Base-by-base conservation (phyloP, 495 filamentous ascomycete species). In the Cryomyces minteri region DNA sequence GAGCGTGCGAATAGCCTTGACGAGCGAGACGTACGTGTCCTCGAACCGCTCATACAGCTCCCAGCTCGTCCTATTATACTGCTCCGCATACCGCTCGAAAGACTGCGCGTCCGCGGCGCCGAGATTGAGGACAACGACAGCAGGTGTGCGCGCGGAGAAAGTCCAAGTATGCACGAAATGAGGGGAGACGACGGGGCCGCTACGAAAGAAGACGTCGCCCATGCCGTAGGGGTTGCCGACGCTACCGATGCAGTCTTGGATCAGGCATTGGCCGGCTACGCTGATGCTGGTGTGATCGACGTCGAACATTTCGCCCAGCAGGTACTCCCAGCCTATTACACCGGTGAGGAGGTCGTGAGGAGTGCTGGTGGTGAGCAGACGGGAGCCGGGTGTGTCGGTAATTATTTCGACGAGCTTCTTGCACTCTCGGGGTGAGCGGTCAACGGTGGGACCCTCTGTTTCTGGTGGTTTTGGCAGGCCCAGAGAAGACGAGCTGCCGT, bases 191-290 rank as follows among this genome's bases (percentile, higher is more conserved):
- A 48, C 47, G 29, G 59, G 62, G 6, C 63, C 62, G 44, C 63
- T 66, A 42, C 61, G 55, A 45, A 65, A 66, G 49, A 66, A 65
- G 5, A 61, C 53, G 50, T 66, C 62, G 6, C 55, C 60, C n/a
- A 66, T 52, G 28, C 57, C 59, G 25, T 42, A 53, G 10, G 61
- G 61, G 30, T 46, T 43, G 31, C 61, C 62, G 32, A 45, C 43
- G 14, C 61, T 61, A 2, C 61, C 59, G 30, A 64, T 58, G 40
- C 62, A 66, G 28, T 60, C 49, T 34, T 55, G 51, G 31, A 47
- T 55, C 10, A 66, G 46, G 44, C 63, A 65, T 61, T 63, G 63
- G 0, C 62, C 62, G 47, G 61, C 59, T 25, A 59, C 53, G 10
- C 57, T 55, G 40, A 64, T 54, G 29, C 51, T 49, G 30, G 60